Evolutionary conservation across 257 asterid species (phyloP), one percentile per base, ranked within the genome.

Genomic region (Gentiana dahurica): DNA sequence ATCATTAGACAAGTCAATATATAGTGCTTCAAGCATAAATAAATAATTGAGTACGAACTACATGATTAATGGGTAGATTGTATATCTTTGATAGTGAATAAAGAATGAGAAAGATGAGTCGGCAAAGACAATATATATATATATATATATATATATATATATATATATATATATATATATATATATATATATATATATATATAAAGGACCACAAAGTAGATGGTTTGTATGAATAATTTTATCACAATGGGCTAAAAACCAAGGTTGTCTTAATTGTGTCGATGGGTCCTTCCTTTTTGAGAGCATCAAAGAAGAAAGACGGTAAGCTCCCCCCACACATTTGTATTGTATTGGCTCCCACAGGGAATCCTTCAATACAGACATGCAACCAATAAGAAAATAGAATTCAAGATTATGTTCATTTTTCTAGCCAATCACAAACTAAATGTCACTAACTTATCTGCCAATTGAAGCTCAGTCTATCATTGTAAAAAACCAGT

Each of bases 151-250:
- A 24, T 24, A 24, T 24, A 24, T 24, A 24, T 24, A 24, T 24
- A 24, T 24, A 24, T 24, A 15, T 15, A 15, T 15, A 15, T 15
- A 15, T 15, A 15, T 15, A 15, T 15, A 15, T 15, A 15, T 15
- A 15, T 15, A 15, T 15, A 15, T 15, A 15, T 15, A 15, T 15
- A 15, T 15, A 24, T 24, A 24, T 24, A 24, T 24, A 24, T 24
- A 24, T 24, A 24, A 24, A 62, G 93, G 93, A 84, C 89, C 89
- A 77, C 83, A 71, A 41, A 44, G 6, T 4, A 10, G 24, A 36
- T 11, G 32, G 33, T 13, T 46, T 15, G 3, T 57, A 36, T 59
- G 13, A 66, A 68, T 72, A 51, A 78, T 59, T 60, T 75, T 71
- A 64, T 65, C 75, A 74, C 24, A 24, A 62, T 59, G 45, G 61